Evolutionary conservation across 257 asterid species (phyloP), one percentile per base, ranked within the genome.

Genomic region (Solanum rostratum): DNA sequence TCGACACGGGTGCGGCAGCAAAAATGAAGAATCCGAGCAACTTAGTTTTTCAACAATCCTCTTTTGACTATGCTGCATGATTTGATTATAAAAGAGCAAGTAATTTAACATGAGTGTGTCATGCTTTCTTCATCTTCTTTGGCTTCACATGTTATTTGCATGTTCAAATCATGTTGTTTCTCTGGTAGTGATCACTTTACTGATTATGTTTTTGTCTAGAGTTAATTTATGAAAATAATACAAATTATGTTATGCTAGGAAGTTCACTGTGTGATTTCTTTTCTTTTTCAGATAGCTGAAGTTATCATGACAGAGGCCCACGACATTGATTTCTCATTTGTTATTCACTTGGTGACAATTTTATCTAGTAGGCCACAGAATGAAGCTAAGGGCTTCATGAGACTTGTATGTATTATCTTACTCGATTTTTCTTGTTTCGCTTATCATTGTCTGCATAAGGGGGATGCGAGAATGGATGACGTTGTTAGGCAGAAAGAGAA

Each of bases 281-380:
- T 85, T 60, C 55, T 84, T 71, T 90, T 87, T 86, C 90, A 95
- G 98, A 94, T 94, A 87, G 91, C 97, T 90, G 98, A 94, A 79
- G 93, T 89, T 87, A 89, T 93, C 86, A 91, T 92, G 71, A 91
- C 84, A 86, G 96, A 93, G 88, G 93, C 89, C 37, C 91, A 89
- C 27, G 91, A 85, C 88, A 90, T 91, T 86, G 96, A 93, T 91
- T 88, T 90, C 84, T 88, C 97, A 79, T 53, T 90, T 84, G 41
- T 94, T 37, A 85, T 93, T 89, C 93, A 91, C 84, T 84, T 91
- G 91, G 91, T 94, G 81, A 87, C 90, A 82, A 62, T 91, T 84
- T 94, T 95, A 90, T 93, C 96, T 89, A 86, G 90, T 91, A 89
- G 88, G 88, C 83, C 94, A 33, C 81, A 91, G 20, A 91, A 91